These are phyloP conservation scores for Hypoxylon sp. DNA, from an alignment of 2,329 filamentous ascomycete genomes.

Conservation along the genomic window DNA sequence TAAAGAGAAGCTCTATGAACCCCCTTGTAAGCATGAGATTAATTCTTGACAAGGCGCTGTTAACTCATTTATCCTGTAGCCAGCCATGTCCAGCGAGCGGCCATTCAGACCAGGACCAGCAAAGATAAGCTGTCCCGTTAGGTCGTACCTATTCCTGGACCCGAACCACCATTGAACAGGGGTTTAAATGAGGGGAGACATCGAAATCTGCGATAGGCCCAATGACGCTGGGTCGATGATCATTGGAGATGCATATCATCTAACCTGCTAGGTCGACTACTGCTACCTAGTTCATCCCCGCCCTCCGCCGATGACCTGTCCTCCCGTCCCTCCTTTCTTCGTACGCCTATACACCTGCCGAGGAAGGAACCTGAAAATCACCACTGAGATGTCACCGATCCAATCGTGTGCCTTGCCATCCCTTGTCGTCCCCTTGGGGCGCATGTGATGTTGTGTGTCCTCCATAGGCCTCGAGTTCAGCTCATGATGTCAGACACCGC, in stretches of 20 bases:
- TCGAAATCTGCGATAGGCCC: conserved; percentile 17
- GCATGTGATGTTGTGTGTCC: conserved; percentile 41
- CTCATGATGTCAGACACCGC: conserved; percentile 38
- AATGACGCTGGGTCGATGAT: conserved; percentile 36
- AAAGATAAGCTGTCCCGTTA: conserved; percentile 17
- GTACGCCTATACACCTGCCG: conserved; percentile 21
- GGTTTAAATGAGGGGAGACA: conserved; percentile 18
- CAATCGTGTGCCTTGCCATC: conserved; percentile 35
- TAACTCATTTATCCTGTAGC: conserved; percentile 17
- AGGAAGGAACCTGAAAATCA: conserved; percentile 13
- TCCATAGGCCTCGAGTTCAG: conserved; percentile 24
- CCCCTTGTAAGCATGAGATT: neutral
- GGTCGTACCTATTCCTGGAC: neutral
- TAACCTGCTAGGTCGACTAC: neutral
- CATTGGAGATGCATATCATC: conserved; percentile 26
- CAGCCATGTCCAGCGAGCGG: conserved; percentile 1
- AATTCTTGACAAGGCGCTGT: conserved; percentile 3
- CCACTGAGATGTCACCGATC: conserved; percentile 26
- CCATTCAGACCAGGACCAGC: conserved; percentile 27
- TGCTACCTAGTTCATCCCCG: conserved; percentile 26
- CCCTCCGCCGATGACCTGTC: conserved; percentile 16
- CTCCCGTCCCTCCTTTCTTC: conserved; percentile 1
- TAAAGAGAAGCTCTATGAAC: neutral
- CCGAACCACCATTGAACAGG: conserved; percentile 20
- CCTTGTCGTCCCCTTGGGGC: conserved; percentile 12